These are phyloP conservation scores for Delonix regia DNA, from an alignment of 306 rosid species.

Conservation along the genomic window DNA sequence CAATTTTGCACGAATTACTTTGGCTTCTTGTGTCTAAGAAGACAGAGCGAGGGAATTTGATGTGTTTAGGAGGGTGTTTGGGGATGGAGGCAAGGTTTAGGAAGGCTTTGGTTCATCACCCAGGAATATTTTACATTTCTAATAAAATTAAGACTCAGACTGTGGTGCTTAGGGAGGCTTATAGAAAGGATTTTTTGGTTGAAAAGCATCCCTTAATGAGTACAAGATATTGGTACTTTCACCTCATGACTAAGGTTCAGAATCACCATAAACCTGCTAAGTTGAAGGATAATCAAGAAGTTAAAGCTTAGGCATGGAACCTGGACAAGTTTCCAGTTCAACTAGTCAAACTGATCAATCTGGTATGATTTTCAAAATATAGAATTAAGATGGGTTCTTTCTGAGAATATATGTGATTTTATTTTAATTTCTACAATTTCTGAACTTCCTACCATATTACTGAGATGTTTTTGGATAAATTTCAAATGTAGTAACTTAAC, in stretches of 20 bases:
- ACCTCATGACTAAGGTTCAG: conserved; percentile 61
- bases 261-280: conserved; percentile 33
- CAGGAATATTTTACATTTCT: conserved; percentile 79
- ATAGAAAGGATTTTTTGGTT: conserved; percentile 66
- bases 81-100: conserved; percentile 71
- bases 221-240: conserved; percentile 66
- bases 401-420: not conserved
- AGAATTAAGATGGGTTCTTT: conserved; percentile 14
- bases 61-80: conserved; percentile 65
- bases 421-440: not conserved
- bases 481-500: not conserved
- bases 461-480: not conserved
- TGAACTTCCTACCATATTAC: conserved; percentile 16
- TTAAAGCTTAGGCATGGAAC: conserved; percentile 40
- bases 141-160: conserved; percentile 85
- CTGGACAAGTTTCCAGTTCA: conserved; percentile 28
- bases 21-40: conserved; percentile 81
- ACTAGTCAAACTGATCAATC: conserved; percentile 1
- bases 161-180: conserved; percentile 79
- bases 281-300: conserved; percentile 21
- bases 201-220: conserved; percentile 77
- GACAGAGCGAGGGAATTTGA: conserved; percentile 61
- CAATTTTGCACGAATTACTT: conserved; percentile 77
- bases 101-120: conserved; percentile 82
- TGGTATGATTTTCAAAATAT: conserved; percentile 15